phyloP scores from a whole-genome alignment of 1,284 basidiomycete species.

The Marasmius tenuissimus region DNA sequence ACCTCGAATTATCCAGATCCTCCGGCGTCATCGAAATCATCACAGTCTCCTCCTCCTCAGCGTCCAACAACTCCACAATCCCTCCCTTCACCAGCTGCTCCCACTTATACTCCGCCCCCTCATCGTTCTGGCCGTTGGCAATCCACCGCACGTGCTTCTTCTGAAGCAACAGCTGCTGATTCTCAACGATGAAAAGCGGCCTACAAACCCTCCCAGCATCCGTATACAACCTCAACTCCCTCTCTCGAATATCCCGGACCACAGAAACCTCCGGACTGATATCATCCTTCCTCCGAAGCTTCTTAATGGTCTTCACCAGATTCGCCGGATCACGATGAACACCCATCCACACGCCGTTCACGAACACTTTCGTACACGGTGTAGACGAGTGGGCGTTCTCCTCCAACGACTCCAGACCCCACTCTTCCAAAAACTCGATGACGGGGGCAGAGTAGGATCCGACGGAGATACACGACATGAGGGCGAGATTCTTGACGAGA shows the following conservation, averaged over 20 bases:
- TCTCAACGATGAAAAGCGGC: slow-evolving; percentile 96
- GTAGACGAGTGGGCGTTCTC: slow-evolving; percentile 85
- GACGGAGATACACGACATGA: slow-evolving; percentile 98
- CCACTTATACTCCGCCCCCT: slow-evolving; percentile 77
- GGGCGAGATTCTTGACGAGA: slow-evolving; percentile 96
- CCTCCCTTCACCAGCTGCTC: slow-evolving; percentile 84
- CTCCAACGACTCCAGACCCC: slow-evolving; percentile 92
- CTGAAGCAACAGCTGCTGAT: slow-evolving; percentile 80
- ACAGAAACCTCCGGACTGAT: slow-evolving; percentile 96
- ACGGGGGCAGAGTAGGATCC: slow-evolving; percentile 96
- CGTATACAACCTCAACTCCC: slow-evolving; percentile 92
- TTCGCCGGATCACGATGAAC: slow-evolving; percentile 96
- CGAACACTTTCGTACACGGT: slow-evolving; percentile 95
- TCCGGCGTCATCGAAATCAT: slow-evolving; percentile 99
- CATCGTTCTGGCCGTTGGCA: slow-evolving; percentile 53
- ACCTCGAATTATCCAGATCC: slow-evolving; percentile 85
- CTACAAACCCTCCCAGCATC: slow-evolving; percentile 97
- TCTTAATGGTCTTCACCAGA: slow-evolving; percentile 91
- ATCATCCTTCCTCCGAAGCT: slow-evolving; percentile 91
- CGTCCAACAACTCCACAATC: slow-evolving; percentile 93
- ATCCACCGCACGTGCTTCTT: slow-evolving; percentile 86
- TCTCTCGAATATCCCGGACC: slow-evolving; percentile 95
- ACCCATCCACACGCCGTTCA: slow-evolving; percentile 99
- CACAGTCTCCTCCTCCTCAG: slow-evolving; percentile 98
- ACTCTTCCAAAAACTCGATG: slow-evolving; percentile 98